Evolutionary conservation across 805 yeast species (phyloP).

Genomic region (Saturnispora serradocipensis): DNA sequence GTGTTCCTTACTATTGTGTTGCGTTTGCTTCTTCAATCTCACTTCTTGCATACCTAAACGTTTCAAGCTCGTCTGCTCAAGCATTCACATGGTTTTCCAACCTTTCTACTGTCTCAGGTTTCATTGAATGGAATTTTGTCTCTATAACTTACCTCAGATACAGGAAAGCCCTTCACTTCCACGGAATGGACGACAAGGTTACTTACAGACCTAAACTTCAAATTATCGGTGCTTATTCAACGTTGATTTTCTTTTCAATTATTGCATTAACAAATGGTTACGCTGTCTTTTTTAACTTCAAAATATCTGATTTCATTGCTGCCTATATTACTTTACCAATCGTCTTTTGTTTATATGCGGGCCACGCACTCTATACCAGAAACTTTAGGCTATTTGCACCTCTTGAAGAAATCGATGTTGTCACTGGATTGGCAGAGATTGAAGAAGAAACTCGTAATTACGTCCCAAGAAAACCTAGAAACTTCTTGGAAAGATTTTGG

Average conservation of each 20-base stretch:
- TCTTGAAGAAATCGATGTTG: constrained; percentile 49
- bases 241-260: constrained; percentile 33
- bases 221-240: constrained; percentile 50
- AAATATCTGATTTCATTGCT: constrained; percentile 53
- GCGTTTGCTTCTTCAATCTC: constrained; percentile 39
- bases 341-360: constrained; percentile 42
- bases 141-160: constrained; percentile 49
- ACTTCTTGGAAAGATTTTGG: constrained; percentile 40
- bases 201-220: constrained; percentile 49
- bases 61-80: constrained; percentile 44
- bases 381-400: constrained; percentile 41
- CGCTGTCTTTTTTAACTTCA: constrained; percentile 44
- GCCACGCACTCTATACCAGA: constrained; percentile 43
- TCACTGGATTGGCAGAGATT: constrained; percentile 51
- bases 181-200: constrained; percentile 42
- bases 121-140: constrained; percentile 53
- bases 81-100: constrained; percentile 64
- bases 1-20: constrained; percentile 59
- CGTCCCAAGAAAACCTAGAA: constrained; percentile 26
- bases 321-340: constrained; percentile 56
- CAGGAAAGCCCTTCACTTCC: constrained; percentile 52
- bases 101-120: constrained; percentile 59
- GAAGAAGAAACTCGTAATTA: constrained; percentile 41
- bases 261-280: constrained; percentile 49
- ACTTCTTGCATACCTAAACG: constrained; percentile 59